A percentile compares a stretch with the other conserved stretches of the same genome.
These are phyloP conservation scores for Trypanosoma brucei DNA, from an alignment of 208 protist species.

Conservation along the genomic window DNA sequence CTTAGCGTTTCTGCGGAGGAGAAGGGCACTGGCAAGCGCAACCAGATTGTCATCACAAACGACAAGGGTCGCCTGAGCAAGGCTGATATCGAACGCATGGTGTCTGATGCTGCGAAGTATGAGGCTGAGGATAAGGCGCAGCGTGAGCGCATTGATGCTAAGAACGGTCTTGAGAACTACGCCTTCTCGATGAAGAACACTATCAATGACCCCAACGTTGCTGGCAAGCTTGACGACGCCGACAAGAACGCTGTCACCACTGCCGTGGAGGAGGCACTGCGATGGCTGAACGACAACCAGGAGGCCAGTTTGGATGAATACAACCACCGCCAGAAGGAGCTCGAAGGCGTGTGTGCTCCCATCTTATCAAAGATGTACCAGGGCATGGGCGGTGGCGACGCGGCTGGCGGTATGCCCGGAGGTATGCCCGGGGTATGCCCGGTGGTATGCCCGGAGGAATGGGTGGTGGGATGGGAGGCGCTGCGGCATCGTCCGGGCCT, in stretches of 20 bases:
- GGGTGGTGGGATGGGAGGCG: slow-evolving; percentile 37
- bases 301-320: slow-evolving; percentile 60
- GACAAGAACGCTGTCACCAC: slow-evolving; percentile 66
- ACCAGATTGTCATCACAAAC: slow-evolving; percentile 84
- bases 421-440: slow-evolving; percentile 34
- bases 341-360: slow-evolving; percentile 56
- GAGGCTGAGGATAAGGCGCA: slow-evolving; percentile 86
- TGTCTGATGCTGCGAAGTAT: slow-evolving; percentile 68
- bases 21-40: slow-evolving; percentile 89
- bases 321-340: slow-evolving; percentile 34
- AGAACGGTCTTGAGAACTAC: slow-evolving; percentile 89
- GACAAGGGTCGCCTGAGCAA: slow-evolving; percentile 86
- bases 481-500: slow-evolving; percentile 26
- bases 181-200: slow-evolving; percentile 91
- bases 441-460: slow-evolving; percentile 47
- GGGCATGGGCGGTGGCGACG: slow-evolving; percentile 28
- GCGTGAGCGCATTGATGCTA: slow-evolving; percentile 79
- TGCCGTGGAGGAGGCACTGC: slow-evolving; percentile 62
- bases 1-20: slow-evolving; percentile 94
- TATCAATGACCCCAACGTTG: slow-evolving; percentile 61
- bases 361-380: slow-evolving; percentile 93
- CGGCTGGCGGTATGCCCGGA: slow-evolving; percentile 28
- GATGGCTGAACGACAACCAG: slow-evolving; percentile 88
- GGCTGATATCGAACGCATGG: slow-evolving; percentile 89
- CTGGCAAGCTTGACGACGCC: slow-evolving; percentile 52